phyloP scores from a whole-genome alignment of 163 green algal genomes.

The Scenedesmus sp. region DNA sequence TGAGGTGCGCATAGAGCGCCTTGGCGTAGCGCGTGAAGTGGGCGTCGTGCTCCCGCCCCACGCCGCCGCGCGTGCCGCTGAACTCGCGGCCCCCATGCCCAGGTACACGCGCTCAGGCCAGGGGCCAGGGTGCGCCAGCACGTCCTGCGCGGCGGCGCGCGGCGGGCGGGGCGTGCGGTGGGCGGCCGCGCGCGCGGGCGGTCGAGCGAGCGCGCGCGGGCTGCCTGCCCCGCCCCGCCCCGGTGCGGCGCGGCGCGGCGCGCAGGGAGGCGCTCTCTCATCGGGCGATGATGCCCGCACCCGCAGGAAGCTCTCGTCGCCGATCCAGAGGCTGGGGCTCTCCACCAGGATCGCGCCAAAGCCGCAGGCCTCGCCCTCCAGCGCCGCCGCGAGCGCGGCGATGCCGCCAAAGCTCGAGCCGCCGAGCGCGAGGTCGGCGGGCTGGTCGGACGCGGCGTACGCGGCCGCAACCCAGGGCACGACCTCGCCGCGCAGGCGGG shows the following conservation, averaged over 20 bases:
- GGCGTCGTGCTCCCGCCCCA: slow-evolving; percentile 7
- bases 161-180: no score
- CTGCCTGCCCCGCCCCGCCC: no score
- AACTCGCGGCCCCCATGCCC: slow-evolving; percentile 46
- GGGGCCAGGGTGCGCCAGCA: slow-evolving; percentile 19
- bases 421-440: slow-evolving; percentile 47
- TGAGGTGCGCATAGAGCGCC: slow-evolving; percentile 6
- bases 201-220: no score
- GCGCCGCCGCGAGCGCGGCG: slow-evolving; percentile 46
- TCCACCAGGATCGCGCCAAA: slow-evolving; percentile 61
- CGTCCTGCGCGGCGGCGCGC: slow-evolving; percentile 33
- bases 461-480: slow-evolving; percentile 47
- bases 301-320: slow-evolving; percentile 52
- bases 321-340: slow-evolving; percentile 67
- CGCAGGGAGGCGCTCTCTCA: no score
- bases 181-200: no score
- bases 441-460: slow-evolving; percentile 46
- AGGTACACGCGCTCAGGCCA: slow-evolving; percentile 51
- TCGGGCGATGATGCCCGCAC: background rate
- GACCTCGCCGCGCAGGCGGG: slow-evolving; percentile 49
- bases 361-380: slow-evolving; percentile 31
- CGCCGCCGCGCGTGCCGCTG: background rate
- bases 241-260: no score
- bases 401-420: slow-evolving; percentile 69
- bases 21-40: slow-evolving; percentile 26